phyloP scores from a whole-genome alignment of 2,329 filamentous ascomycete genomes.

The Byssothecium circinans region DNA sequence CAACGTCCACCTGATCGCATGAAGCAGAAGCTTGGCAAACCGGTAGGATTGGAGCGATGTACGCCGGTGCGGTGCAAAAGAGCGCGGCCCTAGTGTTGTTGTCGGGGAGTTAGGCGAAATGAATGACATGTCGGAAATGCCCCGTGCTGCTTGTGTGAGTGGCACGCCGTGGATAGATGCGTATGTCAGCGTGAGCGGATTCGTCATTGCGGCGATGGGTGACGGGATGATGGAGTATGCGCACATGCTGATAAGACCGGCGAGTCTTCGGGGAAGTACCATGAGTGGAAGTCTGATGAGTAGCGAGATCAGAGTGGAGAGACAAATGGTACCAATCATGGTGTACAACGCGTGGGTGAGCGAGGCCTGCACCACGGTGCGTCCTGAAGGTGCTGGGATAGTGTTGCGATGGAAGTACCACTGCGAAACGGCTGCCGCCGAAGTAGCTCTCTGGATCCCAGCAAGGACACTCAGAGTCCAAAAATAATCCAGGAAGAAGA shows the following conservation, averaged over 20 bases:
- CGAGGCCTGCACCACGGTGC: slow-evolving; percentile 80
- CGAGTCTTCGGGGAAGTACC: slow-evolving; percentile 74
- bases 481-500: slow-evolving; percentile 90
- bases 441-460: slow-evolving; percentile 86
- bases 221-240: slow-evolving; percentile 82
- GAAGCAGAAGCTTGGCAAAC: slow-evolving; percentile 85
- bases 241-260: slow-evolving; percentile 69
- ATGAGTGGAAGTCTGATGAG: slow-evolving; percentile 83
- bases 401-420: slow-evolving; percentile 98
- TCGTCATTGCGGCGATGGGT: slow-evolving; percentile 81
- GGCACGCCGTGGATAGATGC: slow-evolving; percentile 90
- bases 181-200: slow-evolving; percentile 89
- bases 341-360: slow-evolving; percentile 79
- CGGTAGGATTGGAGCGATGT: slow-evolving; percentile 77
- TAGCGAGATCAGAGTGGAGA: slow-evolving; percentile 80
- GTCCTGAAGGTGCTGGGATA: slow-evolving; percentile 73
- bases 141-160: slow-evolving; percentile 74
- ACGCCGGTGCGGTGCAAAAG: slow-evolving; percentile 46
- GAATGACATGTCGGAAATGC: slow-evolving; percentile 79
- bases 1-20: slow-evolving; percentile 90
- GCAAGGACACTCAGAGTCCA: slow-evolving; percentile 90
- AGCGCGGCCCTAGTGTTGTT: slow-evolving; percentile 58
- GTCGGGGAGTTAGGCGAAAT: slow-evolving; percentile 73
- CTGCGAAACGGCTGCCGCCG: slow-evolving; percentile 92
- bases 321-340: slow-evolving; percentile 87